Evolutionary conservation across 2,329 filamentous ascomycete genomes (phyloP).

Genomic region (Chrysoporthe austroafricana): DNA sequence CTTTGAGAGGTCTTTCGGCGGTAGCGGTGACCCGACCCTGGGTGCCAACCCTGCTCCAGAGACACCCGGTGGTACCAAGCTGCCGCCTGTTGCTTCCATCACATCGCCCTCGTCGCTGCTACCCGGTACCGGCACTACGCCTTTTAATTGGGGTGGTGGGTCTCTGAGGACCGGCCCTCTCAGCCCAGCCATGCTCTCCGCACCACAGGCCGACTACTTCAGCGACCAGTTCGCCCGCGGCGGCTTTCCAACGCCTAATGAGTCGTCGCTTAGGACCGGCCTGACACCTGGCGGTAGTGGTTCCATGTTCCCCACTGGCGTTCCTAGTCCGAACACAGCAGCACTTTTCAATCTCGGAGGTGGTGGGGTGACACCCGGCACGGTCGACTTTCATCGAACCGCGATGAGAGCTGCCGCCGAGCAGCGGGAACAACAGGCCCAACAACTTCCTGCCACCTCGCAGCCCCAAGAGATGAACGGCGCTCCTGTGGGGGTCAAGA

Average conservation of each 20-base stretch:
- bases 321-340: constrained; percentile 84
- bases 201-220: constrained; percentile 86
- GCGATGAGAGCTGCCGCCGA: constrained; percentile 79
- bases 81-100: constrained; percentile 87
- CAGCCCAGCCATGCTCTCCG: constrained; percentile 96
- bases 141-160: constrained; percentile 79
- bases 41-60: constrained; percentile 51
- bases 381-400: constrained; percentile 92
- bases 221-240: constrained; percentile 77
- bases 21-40: constrained; percentile 44
- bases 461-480: constrained; percentile 59
- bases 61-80: constrained; percentile 79
- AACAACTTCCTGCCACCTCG: constrained; percentile 46
- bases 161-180: constrained; percentile 90
- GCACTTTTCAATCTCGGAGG: constrained; percentile 79
- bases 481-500: constrained; percentile 43
- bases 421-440: constrained; percentile 55
- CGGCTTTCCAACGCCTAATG: constrained; percentile 93
- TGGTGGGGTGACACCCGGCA: constrained; percentile 85
- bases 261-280: constrained; percentile 89
- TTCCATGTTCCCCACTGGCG: constrained; percentile 85
- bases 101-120: constrained; percentile 86
- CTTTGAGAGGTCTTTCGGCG: constrained; percentile 91
- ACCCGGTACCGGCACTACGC: constrained; percentile 72
- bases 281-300: constrained; percentile 93